A percentile compares a stretch with the other conserved stretches of the same genome.
Evolutionary conservation across 2,329 filamentous ascomycete genomes (phyloP).

Genomic region (Fusarium praegraminearum): DNA sequence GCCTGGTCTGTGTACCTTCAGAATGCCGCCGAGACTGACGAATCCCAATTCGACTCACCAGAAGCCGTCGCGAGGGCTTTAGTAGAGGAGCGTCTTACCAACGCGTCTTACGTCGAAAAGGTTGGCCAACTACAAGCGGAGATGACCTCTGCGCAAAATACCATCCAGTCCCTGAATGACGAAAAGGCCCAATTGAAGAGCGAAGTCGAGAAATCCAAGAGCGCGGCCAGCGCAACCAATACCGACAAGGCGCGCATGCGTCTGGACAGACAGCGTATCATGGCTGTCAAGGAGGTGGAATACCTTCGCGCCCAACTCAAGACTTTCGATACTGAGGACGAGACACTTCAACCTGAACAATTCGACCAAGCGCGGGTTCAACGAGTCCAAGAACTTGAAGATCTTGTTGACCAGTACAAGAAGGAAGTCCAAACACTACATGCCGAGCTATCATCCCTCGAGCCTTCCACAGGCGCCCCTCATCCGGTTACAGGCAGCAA

Average conservation of each 20-base stretch:
- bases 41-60: conserved; percentile 86
- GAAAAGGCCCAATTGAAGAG: conserved; percentile 73
- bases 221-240: conserved; percentile 58
- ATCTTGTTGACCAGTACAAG: conserved; percentile 88
- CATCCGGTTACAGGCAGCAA: conserved; percentile 69
- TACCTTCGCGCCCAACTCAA: conserved; percentile 93
- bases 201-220: conserved; percentile 78
- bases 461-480: conserved; percentile 57
- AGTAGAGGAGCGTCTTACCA: conserved; percentile 83
- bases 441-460: conserved; percentile 76
- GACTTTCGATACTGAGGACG: conserved; percentile 87
- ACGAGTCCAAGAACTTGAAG: conserved; percentile 84
- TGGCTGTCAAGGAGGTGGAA: conserved; percentile 93
- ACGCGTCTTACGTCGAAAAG: conserved; percentile 81
- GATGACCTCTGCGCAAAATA: conserved; percentile 79
- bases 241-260: conserved; percentile 78
- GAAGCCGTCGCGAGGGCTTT: conserved; percentile 88
- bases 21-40: conserved; percentile 70
- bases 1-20: conserved; percentile 91
- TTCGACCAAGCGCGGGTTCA: conserved; percentile 80
- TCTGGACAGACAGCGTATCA: conserved; percentile 84
- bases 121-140: conserved; percentile 85
- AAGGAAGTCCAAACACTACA: conserved; percentile 81
- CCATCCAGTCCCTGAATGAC: conserved; percentile 76
- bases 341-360: conserved; percentile 83